These are phyloP conservation scores for Lasiosphaeria ovina DNA, from an alignment of 495 filamentous ascomycete genomes.

Conservation along the genomic window DNA sequence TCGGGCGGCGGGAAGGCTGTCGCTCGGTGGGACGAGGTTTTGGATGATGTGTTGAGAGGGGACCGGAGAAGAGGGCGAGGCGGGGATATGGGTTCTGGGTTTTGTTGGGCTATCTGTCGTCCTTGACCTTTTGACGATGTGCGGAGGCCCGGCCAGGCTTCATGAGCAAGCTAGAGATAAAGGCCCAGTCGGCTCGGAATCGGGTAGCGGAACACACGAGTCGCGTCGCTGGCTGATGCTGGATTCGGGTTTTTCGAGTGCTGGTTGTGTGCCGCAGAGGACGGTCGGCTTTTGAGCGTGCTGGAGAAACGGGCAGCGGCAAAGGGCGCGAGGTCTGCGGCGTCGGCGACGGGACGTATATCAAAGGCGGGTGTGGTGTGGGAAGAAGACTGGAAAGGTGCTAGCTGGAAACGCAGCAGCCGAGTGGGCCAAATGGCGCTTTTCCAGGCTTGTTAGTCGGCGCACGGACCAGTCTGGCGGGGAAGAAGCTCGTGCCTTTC, in stretches of 20 bases:
- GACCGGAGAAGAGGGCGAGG: not conserved
- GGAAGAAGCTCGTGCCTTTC: too few species aligned
- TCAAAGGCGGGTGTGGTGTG: too few species aligned
- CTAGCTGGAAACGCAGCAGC: not conserved
- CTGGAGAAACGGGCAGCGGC: not conserved
- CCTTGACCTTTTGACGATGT: constrained; percentile 14
- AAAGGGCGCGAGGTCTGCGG: not conserved
- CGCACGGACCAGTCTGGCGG: not conserved
- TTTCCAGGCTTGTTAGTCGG: not conserved
- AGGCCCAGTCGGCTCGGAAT: not conserved
- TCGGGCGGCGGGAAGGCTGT: not conserved
- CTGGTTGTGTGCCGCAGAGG: not conserved
- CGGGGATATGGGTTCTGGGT: constrained; percentile 1
- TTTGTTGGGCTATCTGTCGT: constrained; percentile 23
- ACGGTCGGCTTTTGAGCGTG: not conserved
- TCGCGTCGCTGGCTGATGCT: not conserved
- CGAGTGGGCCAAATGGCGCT: not conserved
- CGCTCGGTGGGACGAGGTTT: constrained; percentile 1
- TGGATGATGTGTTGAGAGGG: not conserved
- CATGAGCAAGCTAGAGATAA: constrained; percentile 19
- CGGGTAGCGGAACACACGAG: too few species aligned
- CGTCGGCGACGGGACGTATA: constrained; percentile 5
- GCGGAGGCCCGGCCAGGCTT: constrained; percentile 23
- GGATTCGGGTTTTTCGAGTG: not conserved
- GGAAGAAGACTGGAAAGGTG: constrained; percentile 3